Evolutionary conservation across 257 asterid genomes (phyloP).

Genomic region (Petrea volubilis): DNA sequence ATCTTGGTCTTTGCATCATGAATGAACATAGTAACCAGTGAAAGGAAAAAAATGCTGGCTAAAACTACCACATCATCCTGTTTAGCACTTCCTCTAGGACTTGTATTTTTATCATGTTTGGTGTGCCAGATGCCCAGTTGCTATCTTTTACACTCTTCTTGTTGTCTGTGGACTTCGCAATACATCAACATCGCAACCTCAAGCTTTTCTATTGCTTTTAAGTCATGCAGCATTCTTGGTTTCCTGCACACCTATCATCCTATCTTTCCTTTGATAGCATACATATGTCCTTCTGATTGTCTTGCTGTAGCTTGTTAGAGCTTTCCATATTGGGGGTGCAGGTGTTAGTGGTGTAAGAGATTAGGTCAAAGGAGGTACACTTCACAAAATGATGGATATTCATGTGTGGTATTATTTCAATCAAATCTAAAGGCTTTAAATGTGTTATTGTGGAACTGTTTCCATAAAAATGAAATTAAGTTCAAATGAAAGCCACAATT

Average conservation of each 20-base stretch:
- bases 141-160: not conserved
- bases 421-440: not conserved
- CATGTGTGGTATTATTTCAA: too few species aligned
- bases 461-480: too few species aligned
- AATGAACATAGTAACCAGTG: too few species aligned
- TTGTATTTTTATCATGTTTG: not conserved
- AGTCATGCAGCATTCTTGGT: not conserved
- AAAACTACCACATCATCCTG: too few species aligned
- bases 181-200: not conserved
- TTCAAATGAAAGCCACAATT: not conserved
- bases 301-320: not conserved
- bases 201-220: not conserved
- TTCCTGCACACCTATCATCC: not conserved
- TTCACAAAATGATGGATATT: too few species aligned
- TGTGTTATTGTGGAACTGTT: not conserved
- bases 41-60: too few species aligned
- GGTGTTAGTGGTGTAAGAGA: not conserved
- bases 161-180: not conserved
- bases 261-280: not conserved
- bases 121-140: not conserved
- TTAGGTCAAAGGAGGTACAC: not conserved
- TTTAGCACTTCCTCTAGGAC: not conserved
- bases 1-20: too few species aligned
- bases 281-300: not conserved
- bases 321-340: not conserved